phyloP scores from a whole-genome alignment of 768 basidiomycete species.

The Lactifluus echinatus region DNA sequence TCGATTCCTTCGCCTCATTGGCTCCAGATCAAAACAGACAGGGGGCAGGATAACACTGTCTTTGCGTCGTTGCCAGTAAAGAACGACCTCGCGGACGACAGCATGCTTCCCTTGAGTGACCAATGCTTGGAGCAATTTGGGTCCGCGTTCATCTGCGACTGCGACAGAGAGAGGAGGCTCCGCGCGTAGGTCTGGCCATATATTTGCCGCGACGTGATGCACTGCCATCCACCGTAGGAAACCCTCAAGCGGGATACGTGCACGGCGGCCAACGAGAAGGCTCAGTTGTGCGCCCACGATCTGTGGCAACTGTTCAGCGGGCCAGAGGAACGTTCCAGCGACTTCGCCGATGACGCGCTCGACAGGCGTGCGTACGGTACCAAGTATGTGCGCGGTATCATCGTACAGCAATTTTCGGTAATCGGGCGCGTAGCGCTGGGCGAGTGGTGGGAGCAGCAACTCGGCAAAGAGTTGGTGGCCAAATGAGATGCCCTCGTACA shows the following conservation, averaged over 20 bases:
- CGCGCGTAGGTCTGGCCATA: conserved; percentile 56
- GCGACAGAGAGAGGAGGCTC: conserved; percentile 13
- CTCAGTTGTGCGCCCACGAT: conserved; percentile 57
- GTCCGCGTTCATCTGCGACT: conserved; percentile 30
- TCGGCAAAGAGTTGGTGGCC: conserved; percentile 66
- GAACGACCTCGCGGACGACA: conserved; percentile 44
- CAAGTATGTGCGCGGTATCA: conserved; percentile 62
- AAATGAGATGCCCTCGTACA: conserved; percentile 92
- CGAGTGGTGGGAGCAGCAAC: conserved; percentile 66
- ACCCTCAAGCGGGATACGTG: conserved; percentile 34
- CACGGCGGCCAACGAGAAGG: conserved; percentile 34
- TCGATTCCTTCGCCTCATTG: conserved; percentile 16
- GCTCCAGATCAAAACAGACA: conserved; percentile 36
- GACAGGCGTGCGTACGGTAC: conserved; percentile 44
- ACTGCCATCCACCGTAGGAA: conserved; percentile 62
- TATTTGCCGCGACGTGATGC: conserved; percentile 68
- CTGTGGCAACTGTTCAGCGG: conserved; percentile 53
- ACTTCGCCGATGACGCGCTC: conserved; percentile 46
- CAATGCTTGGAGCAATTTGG: conserved; percentile 44
- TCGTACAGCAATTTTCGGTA: conserved; percentile 80
- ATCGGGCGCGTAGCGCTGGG: conserved; percentile 71
- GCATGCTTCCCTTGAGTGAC: conserved; percentile 40
- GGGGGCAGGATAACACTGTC: conserved; percentile 39
- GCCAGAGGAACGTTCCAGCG: conserved; percentile 59
- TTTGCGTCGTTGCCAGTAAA: conserved; percentile 43